Evolutionary conservation across 805 yeast species (phyloP).

Genomic region (Saturnispora diversa): DNA sequence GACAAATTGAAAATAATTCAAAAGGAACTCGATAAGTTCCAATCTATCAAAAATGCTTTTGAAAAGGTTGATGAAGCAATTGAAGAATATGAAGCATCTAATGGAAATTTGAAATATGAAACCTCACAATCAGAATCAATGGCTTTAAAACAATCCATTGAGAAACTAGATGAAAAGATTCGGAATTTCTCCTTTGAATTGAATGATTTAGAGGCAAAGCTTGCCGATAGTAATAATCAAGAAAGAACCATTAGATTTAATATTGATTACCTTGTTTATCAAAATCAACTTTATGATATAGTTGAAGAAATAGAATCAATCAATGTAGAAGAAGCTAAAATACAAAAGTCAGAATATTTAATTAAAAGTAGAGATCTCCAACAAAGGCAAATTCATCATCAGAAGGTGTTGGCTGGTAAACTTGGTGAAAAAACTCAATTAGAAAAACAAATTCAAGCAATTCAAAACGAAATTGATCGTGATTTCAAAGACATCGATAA

Average conservation of each 20-base stretch:
- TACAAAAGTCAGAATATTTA: slow-evolving; percentile 54
- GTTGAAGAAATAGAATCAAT: slow-evolving; percentile 27
- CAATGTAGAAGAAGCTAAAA: slow-evolving; percentile 41
- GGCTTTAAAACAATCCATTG: slow-evolving; percentile 16
- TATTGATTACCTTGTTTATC: slow-evolving; percentile 38
- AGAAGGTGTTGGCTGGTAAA: slow-evolving; percentile 62
- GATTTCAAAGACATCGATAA: slow-evolving; percentile 66
- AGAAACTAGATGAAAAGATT: neutral
- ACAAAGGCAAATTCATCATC: slow-evolving; percentile 43
- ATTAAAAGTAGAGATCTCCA: slow-evolving; percentile 45
- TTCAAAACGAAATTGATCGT: slow-evolving; percentile 51
- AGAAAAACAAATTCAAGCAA: slow-evolving; percentile 53
- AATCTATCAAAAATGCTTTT: slow-evolving; percentile 36
- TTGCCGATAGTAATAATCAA: slow-evolving; percentile 46
- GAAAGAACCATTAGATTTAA: slow-evolving; percentile 48
- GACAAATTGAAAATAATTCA: slow-evolving; percentile 1
- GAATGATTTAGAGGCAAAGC: slow-evolving; percentile 54
- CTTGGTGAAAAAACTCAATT: slow-evolving; percentile 83
- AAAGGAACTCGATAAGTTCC: slow-evolving; percentile 28
- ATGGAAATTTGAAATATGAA: slow-evolving; percentile 28
- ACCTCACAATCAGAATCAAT: slow-evolving; percentile 27
- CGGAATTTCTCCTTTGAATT: slow-evolving; percentile 45
- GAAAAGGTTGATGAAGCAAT: slow-evolving; percentile 37
- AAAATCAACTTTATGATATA: slow-evolving; percentile 29
- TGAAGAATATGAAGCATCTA: slow-evolving; percentile 24